phyloP scores from a whole-genome alignment of 768 basidiomycete genomes.

The Collybiopsis luxurians region DNA sequence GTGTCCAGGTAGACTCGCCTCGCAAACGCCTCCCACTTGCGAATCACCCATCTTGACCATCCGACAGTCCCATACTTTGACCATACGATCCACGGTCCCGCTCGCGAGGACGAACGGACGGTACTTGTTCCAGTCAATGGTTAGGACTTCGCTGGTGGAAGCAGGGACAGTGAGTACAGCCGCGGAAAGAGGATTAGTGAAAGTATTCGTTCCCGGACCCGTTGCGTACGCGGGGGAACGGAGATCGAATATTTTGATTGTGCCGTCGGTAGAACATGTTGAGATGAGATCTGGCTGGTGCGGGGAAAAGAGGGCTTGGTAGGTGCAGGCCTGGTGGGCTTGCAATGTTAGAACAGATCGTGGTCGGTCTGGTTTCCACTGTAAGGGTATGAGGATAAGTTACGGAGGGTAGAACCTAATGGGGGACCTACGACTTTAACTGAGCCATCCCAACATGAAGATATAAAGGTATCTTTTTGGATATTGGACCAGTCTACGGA shows the following conservation, averaged over 20 bases:
- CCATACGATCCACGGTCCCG: constrained; percentile 72
- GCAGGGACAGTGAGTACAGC: constrained; percentile 78
- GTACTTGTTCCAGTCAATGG: constrained; percentile 94
- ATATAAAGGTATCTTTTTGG: constrained; percentile 82
- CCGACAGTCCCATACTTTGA: constrained; percentile 85
- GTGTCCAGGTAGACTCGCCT: constrained; percentile 72
- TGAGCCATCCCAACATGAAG: constrained; percentile 89
- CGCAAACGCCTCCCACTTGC: constrained; percentile 70
- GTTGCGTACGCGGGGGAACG: constrained; percentile 29
- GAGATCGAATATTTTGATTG: constrained; percentile 83
- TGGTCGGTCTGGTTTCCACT: constrained; percentile 89
- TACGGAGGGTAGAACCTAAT: background rate
- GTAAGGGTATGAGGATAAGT: background rate
- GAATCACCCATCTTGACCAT: constrained; percentile 65
- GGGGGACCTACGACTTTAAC: constrained; percentile 77
- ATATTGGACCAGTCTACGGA: constrained; percentile 96
- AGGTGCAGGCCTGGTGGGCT: constrained; percentile 83
- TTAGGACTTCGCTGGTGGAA: constrained; percentile 73
- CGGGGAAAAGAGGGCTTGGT: constrained; percentile 90
- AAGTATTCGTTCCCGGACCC: constrained; percentile 49
- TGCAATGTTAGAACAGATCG: constrained; percentile 79
- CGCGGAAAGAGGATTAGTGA: constrained; percentile 65
- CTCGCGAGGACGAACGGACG: constrained; percentile 74
- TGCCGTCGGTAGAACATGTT: constrained; percentile 86
- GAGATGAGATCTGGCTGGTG: constrained; percentile 81